These are phyloP conservation scores for Salix caprea DNA, from an alignment of 345 rosid genomes.

Conservation along the genomic window DNA sequence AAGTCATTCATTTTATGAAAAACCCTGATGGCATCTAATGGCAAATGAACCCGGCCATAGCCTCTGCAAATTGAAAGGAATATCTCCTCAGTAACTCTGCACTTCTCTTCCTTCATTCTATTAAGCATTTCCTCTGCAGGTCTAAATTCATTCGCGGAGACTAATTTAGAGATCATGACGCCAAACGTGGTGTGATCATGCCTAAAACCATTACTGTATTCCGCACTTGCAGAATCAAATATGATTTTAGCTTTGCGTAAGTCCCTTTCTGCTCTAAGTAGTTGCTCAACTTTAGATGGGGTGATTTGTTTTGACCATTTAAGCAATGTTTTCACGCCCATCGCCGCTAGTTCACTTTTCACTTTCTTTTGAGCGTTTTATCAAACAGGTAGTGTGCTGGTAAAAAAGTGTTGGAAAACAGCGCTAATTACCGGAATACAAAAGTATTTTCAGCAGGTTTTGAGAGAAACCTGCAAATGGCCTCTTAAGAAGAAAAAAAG, in stretches of 20 bases:
- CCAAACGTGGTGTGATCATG: slow-evolving; percentile 56
- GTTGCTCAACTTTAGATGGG: slow-evolving; percentile 35
- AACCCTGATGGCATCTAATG: slow-evolving; percentile 60
- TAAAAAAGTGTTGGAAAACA: neutral
- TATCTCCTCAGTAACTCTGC: slow-evolving; percentile 49
- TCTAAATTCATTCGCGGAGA: slow-evolving; percentile 59
- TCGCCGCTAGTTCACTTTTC: neutral
- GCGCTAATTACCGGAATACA: accelerated
- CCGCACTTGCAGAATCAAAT: slow-evolving; percentile 72
- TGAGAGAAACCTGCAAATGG: neutral
- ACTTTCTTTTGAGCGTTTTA: neutral
- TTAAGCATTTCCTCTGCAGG: slow-evolving; percentile 63
- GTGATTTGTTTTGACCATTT: slow-evolving; percentile 17
- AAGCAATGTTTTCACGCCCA: neutral
- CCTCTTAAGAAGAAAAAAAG: neutral
- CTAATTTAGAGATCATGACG: slow-evolving; percentile 58
- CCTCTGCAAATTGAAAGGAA: slow-evolving; percentile 70
- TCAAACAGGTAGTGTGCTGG: neutral
- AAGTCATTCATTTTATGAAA: slow-evolving; percentile 68
- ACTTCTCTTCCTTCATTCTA: slow-evolving; percentile 66
- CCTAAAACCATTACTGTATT: slow-evolving; percentile 57
- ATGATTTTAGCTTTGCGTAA: slow-evolving; percentile 48
- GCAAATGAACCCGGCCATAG: slow-evolving; percentile 73
- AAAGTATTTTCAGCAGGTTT: neutral
- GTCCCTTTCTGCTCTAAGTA: slow-evolving; percentile 59